Evolutionary conservation across 768 basidiomycete species (phyloP).

Genomic region (Tylopilus rubrobrunneus): DNA sequence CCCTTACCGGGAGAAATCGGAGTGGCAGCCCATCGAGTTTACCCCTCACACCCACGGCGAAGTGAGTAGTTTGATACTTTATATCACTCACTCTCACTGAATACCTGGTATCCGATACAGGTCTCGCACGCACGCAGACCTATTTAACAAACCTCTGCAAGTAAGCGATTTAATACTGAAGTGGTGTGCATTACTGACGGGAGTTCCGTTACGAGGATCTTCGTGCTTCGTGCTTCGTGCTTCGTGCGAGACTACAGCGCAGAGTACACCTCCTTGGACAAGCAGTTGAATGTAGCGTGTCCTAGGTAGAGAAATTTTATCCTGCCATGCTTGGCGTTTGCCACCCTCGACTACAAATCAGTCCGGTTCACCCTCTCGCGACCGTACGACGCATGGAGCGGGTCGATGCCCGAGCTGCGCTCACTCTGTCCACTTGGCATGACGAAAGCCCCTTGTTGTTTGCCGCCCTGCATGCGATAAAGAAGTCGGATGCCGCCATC

Average conservation of each 20-base stretch:
- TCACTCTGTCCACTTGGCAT: no score
- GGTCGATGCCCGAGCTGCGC: no score
- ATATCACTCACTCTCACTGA: background rate
- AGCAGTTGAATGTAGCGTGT: no score
- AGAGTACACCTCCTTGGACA: constrained; percentile 31
- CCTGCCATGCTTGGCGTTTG: no score
- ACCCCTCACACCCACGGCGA: constrained; percentile 30
- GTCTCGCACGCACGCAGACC: constrained; percentile 79
- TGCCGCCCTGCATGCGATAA: constrained; percentile 25
- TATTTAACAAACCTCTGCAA: constrained; percentile 90
- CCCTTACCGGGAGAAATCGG: no score
- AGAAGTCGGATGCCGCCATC: constrained; percentile 32
- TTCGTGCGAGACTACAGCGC: constrained; percentile 78
- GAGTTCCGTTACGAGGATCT: constrained; percentile 53
- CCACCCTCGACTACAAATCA: no score
- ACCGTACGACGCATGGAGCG: no score
- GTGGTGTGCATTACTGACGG: constrained; percentile 7
- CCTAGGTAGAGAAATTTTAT: background rate
- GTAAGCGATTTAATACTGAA: constrained; percentile 38
- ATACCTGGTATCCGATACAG: constrained; percentile 63
- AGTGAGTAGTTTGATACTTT: constrained; percentile 48
- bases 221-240: constrained; percentile 44
- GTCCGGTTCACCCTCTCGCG: no score
- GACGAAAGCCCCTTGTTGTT: constrained; percentile 46
- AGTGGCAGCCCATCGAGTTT: no score